Conservation (phyloP, 306 rosid genomes). For the Datisca glomerata region DNA sequence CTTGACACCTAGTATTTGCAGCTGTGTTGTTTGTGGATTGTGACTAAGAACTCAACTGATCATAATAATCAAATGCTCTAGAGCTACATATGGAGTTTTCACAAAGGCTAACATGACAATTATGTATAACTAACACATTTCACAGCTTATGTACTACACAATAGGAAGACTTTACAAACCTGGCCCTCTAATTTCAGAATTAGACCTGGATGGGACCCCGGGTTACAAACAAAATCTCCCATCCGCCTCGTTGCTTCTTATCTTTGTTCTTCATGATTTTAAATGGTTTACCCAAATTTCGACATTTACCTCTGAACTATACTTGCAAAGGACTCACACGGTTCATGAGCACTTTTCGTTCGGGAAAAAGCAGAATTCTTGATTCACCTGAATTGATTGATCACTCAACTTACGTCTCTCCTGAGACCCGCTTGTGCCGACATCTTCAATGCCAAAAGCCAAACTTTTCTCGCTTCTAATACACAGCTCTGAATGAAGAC, state of each 20-base stretch:
- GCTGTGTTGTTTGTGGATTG: not conserved
- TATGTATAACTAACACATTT: constrained; percentile 22
- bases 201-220: constrained; percentile 57
- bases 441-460: constrained; percentile 39
- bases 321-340: constrained; percentile 34
- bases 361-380: constrained; percentile 58
- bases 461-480: constrained; percentile 30
- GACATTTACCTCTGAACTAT: constrained; percentile 43
- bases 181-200: constrained; percentile 38
- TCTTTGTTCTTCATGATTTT: constrained; percentile 59
- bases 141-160: constrained; percentile 40
- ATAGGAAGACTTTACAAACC: constrained; percentile 61
- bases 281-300: constrained; percentile 31
- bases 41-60: constrained; percentile 6
- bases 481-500: constrained; percentile 35
- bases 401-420: constrained; percentile 37
- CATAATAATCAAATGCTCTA: constrained; percentile 6
- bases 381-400: constrained; percentile 23
- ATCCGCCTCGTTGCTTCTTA: constrained; percentile 45
- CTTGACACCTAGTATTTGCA: constrained; percentile 3
- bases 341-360: constrained; percentile 31
- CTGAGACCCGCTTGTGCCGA: constrained; percentile 37
- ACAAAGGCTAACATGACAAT: constrained; percentile 23
- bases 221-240: constrained; percentile 68
- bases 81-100: constrained; percentile 27